Evolutionary conservation across 495 filamentous ascomycete species (phyloP).

Genomic region (Neurospora sp.): DNA sequence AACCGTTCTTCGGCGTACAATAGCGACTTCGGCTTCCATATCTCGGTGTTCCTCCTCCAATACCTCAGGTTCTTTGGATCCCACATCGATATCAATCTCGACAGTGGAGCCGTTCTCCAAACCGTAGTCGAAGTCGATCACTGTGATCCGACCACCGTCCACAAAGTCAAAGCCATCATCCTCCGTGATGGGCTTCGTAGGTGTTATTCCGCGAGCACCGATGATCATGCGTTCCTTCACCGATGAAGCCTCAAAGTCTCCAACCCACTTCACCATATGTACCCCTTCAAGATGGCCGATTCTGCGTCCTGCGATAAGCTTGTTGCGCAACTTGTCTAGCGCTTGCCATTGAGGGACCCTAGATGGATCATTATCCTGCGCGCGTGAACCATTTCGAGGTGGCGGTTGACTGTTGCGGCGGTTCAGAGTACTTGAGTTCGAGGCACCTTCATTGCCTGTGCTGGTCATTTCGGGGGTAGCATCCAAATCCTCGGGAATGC

Average conservation of each 20-base stretch:
- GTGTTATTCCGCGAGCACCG: constrained; percentile 66
- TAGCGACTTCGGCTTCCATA: constrained; percentile 71
- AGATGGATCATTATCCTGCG: constrained; percentile 25
- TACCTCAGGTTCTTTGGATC: constrained; percentile 55
- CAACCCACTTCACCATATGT: constrained; percentile 55
- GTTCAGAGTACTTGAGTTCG: constrained; percentile 15
- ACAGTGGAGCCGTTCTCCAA: constrained; percentile 41
- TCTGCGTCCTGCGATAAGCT: constrained; percentile 49
- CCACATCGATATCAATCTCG: constrained; percentile 64
- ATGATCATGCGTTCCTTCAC: constrained; percentile 55
- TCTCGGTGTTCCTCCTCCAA: constrained; percentile 68
- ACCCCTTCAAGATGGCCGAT: constrained; percentile 46
- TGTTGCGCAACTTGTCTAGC: constrained; percentile 56
- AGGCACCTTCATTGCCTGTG: constrained; percentile 17
- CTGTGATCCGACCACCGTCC: constrained; percentile 70
- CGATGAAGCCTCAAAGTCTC: constrained; percentile 31
- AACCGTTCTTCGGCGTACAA: constrained; percentile 66
- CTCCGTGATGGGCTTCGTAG: constrained; percentile 46
- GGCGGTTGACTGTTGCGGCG: constrained; percentile 34
- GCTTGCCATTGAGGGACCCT: constrained; percentile 58
- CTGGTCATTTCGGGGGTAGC: constrained; percentile 31
- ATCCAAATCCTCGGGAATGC: constrained; percentile 65
- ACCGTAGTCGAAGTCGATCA: constrained; percentile 66
- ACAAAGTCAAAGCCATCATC: constrained; percentile 66
- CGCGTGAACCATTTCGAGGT: constrained; percentile 21